Evolutionary conservation across 2,329 filamentous ascomycete species (phyloP).

Genomic region (Cercospora sp.): DNA sequence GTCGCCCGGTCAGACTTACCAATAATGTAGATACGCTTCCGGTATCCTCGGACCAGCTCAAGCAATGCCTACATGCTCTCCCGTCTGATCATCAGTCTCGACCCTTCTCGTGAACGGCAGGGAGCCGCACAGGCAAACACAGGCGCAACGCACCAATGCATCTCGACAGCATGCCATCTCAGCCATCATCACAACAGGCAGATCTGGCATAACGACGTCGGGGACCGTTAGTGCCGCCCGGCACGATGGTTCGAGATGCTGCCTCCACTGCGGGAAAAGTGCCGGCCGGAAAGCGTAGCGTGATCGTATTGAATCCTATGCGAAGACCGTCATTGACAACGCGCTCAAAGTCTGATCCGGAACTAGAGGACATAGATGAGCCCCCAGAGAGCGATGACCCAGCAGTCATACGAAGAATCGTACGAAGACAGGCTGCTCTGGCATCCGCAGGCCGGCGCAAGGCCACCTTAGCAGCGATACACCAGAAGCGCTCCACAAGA

Average conservation of each 20-base stretch:
- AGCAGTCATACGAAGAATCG: constrained; percentile 22
- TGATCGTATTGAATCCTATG: constrained; percentile 18
- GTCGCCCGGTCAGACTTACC: neutral
- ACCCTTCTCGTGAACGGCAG: neutral
- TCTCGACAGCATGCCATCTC: neutral
- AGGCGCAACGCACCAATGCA: neutral
- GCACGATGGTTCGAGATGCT: neutral
- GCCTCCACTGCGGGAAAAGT: neutral
- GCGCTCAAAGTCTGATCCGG: constrained; percentile 10
- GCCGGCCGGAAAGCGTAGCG: constrained; percentile 18
- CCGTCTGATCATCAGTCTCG: neutral
- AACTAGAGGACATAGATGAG: constrained; percentile 8
- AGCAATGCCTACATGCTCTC: neutral
- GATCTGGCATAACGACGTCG: neutral
- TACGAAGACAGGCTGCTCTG: constrained; percentile 24
- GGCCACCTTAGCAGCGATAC: constrained; percentile 22
- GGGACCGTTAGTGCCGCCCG: neutral
- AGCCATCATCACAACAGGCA: neutral
- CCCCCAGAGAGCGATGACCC: constrained; percentile 24
- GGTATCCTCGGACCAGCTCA: neutral
- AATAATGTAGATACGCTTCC: neutral
- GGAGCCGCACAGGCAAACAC: neutral
- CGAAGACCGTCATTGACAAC: constrained; percentile 12
- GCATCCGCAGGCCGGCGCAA: constrained; percentile 22
- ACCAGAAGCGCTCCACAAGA: constrained; percentile 16